phyloP scores from a whole-genome alignment of 208 protist genomes.

The Trypanosoma platydactyli region DNA sequence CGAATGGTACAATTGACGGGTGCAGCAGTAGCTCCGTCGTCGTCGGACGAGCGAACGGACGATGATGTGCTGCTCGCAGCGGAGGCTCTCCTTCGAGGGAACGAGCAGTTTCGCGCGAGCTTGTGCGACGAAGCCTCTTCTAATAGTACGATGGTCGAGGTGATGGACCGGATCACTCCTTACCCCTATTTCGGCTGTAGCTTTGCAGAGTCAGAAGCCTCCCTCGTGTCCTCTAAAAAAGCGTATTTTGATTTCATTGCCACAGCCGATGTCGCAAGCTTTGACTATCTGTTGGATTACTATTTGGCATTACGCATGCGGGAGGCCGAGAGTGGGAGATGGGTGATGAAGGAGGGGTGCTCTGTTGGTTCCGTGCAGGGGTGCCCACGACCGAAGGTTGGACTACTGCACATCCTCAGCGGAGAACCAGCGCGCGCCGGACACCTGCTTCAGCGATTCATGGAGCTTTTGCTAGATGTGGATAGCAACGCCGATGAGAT shows the following conservation, averaged over 20 bases:
- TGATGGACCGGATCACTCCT: conserved; percentile 34
- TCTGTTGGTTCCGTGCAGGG: not conserved
- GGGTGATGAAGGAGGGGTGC: not conserved
- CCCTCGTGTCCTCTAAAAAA: conserved; percentile 19
- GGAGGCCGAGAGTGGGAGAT: not conserved
- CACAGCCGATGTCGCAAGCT: conserved; percentile 66
- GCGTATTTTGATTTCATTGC: conserved; percentile 78
- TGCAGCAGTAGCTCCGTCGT: conserved; percentile 12
- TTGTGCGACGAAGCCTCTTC: conserved; percentile 1
- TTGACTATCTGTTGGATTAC: conserved; percentile 69
- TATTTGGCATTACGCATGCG: conserved; percentile 33
- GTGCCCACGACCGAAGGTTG: conserved; percentile 1
- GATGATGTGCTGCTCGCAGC: conserved; percentile 29
- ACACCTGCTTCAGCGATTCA: conserved; percentile 53
- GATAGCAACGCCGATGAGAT: conserved; percentile 20
- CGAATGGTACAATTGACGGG: conserved; percentile 4
- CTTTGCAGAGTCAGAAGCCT: conserved; percentile 50
- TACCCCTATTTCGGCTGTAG: conserved; percentile 50
- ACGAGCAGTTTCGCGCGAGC: conserved; percentile 15
- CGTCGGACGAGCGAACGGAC: conserved; percentile 8
- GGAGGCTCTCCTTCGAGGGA: conserved; percentile 23
- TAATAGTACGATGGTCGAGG: conserved; percentile 5
- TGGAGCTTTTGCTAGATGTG: conserved; percentile 49
- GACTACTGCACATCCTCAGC: conserved; percentile 55
- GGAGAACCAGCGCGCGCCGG: conserved; percentile 46